Evolutionary conservation across 2,329 filamentous ascomycete species (phyloP), one percentile per base, ranked within the genome.

Genomic region (Fusarium sulawesiense): DNA sequence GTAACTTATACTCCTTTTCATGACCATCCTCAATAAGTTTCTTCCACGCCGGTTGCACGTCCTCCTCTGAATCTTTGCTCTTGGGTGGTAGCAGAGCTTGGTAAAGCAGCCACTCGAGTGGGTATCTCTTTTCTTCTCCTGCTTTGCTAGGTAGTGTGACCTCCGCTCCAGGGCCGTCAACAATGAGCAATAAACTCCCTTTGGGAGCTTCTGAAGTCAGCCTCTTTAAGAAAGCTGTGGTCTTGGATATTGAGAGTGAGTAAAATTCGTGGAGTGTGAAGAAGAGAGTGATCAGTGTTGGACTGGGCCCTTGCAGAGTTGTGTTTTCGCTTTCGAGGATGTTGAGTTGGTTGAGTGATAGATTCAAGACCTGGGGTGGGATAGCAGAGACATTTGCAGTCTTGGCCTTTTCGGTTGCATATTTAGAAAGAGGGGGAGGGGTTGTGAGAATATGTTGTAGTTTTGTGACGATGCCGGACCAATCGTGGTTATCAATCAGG

Each of bases 1-100:
- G 58, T 2, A 64, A 40, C 49, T 49, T 64, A 3, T 49, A 64
- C 37, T 64, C 60, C 44, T 64, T 64, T 9, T 64, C 60, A 56
- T 64, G 44, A 1, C 49, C 23, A 25, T 12, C 12, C 1, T 32
- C 7, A 2, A 64, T 10, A 27, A 63, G 44, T 14, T 64, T 64
- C 14, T 4, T 7, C 60, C 60, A 64, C 1, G 20, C 29, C 1
- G 34, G 23, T 4, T 27, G 18, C 18, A 27, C 13, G 2, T 23
- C 29, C 5, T 44, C 48, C 20, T 64, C 23, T 12, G 23, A 32
- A 23, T 18, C 16, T 6, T 30, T 47, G 6, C 21, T 62, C 44
- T 45, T 56, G 7, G 29, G 23, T 1, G 60, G 60, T 13, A 64
- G 14, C 3, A 64, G 20, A 20, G 44, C 37, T 18, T 63, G 49